phyloP scores from a whole-genome alignment of 1,284 basidiomycete genomes.

The Malassezia dermatis region DNA sequence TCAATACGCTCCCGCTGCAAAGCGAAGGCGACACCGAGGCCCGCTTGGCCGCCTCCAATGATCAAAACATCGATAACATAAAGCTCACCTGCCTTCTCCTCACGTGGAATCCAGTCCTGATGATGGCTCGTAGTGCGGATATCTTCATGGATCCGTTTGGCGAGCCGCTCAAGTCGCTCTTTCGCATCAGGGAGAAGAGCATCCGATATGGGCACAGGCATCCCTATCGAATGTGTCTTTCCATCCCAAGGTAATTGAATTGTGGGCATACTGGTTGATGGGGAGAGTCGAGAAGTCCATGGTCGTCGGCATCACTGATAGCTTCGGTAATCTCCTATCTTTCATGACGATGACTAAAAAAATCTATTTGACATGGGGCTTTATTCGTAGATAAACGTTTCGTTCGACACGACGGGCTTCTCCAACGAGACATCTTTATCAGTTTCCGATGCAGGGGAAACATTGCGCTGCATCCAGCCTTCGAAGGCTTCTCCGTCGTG shows the following conservation, averaged over 20 bases:
- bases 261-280: neutral
- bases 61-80: conserved; percentile 1
- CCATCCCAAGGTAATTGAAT: neutral
- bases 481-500: conserved; percentile 3
- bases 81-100: neutral
- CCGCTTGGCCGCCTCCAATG: conserved; percentile 9
- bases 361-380: neutral
- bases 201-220: neutral
- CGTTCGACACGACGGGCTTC: neutral
- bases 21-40: conserved; percentile 8
- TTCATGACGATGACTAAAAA: neutral
- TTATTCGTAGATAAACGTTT: neutral
- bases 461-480: neutral
- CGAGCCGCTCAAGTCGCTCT: neutral
- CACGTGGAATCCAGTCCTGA: conserved; percentile 8
- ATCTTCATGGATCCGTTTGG: conserved; percentile 1
- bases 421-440: neutral
- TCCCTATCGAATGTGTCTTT: neutral
- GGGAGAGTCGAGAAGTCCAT: neutral
- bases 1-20: conserved; percentile 10
- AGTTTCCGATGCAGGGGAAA: neutral
- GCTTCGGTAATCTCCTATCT: neutral
- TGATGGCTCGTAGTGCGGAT: conserved; percentile 9
- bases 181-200: conserved; percentile 1
- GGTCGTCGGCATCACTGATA: too few relatives aligned